Conservation (phyloP, 345 rosid genomes). For the Carallia pectinifolia region DNA sequence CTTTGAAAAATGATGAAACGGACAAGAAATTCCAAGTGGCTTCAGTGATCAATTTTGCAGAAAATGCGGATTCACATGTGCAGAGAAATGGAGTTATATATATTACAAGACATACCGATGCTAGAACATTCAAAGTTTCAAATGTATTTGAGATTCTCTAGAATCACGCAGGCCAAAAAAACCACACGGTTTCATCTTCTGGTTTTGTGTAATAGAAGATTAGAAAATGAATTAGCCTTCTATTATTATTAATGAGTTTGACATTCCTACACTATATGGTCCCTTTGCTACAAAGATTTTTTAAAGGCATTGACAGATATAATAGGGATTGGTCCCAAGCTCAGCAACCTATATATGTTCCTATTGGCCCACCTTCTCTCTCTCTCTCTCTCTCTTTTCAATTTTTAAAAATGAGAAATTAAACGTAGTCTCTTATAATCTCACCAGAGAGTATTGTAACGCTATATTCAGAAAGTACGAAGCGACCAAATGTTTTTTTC, state of each 20-base stretch:
- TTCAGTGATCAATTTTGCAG: conserved; percentile 33
- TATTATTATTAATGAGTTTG: conserved; percentile 11
- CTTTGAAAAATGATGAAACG: conserved; percentile 55
- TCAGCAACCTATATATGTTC: conserved; percentile 1
- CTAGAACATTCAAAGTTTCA: conserved; percentile 12
- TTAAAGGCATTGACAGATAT: conserved; percentile 1
- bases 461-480: too few species aligned
- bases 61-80: conserved; percentile 58
- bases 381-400: too few species aligned
- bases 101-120: not conserved
- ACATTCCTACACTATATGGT: conserved; percentile 17
- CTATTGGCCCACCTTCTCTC: too few species aligned
- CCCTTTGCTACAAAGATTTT: not conserved
- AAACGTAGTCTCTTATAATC: too few species aligned
- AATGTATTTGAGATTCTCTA: conserved; percentile 13
- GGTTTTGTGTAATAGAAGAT: conserved; percentile 20
- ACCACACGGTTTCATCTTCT: conserved; percentile 24
- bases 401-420: too few species aligned
- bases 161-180: not conserved
- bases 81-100: conserved; percentile 13
- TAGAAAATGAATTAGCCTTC: not conserved
- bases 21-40: conserved; percentile 38
- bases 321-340: conserved; percentile 5
- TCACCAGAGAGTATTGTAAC: too few species aligned
- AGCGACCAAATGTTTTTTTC: too few species aligned